Evolutionary conservation across 2,329 filamentous ascomycete genomes (phyloP).

Genomic region (Curvularia lunata): DNA sequence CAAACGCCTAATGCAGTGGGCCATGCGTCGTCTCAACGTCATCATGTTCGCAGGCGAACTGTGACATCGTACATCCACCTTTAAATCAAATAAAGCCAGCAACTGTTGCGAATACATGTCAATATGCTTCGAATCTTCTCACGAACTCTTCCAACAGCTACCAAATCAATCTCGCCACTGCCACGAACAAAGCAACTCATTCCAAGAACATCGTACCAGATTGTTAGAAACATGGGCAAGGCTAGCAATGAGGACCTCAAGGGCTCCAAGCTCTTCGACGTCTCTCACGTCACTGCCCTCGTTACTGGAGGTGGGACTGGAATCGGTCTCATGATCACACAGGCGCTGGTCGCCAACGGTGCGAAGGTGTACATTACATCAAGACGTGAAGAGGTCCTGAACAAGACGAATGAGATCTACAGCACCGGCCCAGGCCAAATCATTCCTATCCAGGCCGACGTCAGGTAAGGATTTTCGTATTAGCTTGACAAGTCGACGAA

Average conservation of each 20-base stretch:
- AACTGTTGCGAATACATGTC: not conserved
- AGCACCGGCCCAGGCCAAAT: slow-evolving; percentile 56
- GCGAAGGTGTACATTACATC: slow-evolving; percentile 57
- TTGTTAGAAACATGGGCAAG: slow-evolving; percentile 45
- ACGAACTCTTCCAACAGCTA: slow-evolving; percentile 18
- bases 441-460: slow-evolving; percentile 45
- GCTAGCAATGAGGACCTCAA: slow-evolving; percentile 51
- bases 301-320: slow-evolving; percentile 56
- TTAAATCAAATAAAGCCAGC: slow-evolving; percentile 22
- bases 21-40: slow-evolving; percentile 36
- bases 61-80: slow-evolving; percentile 19
- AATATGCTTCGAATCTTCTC: slow-evolving; percentile 44
- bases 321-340: slow-evolving; percentile 68
- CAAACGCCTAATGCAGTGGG: slow-evolving; percentile 12
- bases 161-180: slow-evolving; percentile 11
- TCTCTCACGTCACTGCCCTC: slow-evolving; percentile 54
- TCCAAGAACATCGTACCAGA: slow-evolving; percentile 25
- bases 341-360: slow-evolving; percentile 68
- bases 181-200: slow-evolving; percentile 18
- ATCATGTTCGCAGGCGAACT: slow-evolving; percentile 35
- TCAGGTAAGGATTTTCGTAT: slow-evolving; percentile 31
- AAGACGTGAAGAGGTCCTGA: slow-evolving; percentile 42
- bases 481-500: not conserved
- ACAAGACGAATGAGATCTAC: slow-evolving; percentile 56
- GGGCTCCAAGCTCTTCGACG: slow-evolving; percentile 54